These are phyloP conservation scores for Xylariomycetidae sp. DNA, from an alignment of 2,329 filamentous ascomycete genomes.

Conservation along the genomic window DNA sequence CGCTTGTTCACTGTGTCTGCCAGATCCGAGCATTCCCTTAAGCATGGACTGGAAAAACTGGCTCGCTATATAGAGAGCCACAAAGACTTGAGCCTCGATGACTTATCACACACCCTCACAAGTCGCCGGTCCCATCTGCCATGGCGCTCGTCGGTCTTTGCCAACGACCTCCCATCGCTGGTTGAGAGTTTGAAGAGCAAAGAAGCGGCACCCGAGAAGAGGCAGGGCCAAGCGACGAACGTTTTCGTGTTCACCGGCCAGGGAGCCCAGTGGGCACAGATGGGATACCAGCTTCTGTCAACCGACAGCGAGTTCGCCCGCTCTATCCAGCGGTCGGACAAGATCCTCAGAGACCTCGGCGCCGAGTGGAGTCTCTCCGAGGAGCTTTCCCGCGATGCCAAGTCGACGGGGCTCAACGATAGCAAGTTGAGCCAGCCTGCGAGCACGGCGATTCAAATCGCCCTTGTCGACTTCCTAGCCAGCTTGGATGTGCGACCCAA, in stretches of 20 bases:
- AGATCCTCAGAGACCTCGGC: slow-evolving; percentile 4
- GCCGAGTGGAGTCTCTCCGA: slow-evolving; percentile 4
- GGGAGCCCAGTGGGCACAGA: slow-evolving; percentile 4
- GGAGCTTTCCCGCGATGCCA: slow-evolving; percentile 4
- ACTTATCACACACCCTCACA: slow-evolving; percentile 3
- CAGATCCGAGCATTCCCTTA: slow-evolving; percentile 2
- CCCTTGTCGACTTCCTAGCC: slow-evolving; percentile 22
- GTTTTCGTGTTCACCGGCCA: slow-evolving; percentile 8
- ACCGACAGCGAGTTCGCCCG: slow-evolving; percentile 1
- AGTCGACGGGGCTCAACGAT: slow-evolving; percentile 6
- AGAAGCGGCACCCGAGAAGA: background rate
- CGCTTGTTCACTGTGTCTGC: slow-evolving; percentile 2
- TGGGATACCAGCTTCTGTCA: slow-evolving; percentile 2
- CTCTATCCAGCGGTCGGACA: slow-evolving; percentile 2
- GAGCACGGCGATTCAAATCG: slow-evolving; percentile 13
- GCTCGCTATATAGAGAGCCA: background rate
- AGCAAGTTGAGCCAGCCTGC: slow-evolving; percentile 15
- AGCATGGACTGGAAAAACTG: slow-evolving; percentile 1
- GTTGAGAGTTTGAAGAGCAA: too few species aligned
- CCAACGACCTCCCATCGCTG: background rate
- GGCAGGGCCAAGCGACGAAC: background rate
- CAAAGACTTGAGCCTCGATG: slow-evolving; percentile 1
- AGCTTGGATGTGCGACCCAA: slow-evolving; percentile 16
- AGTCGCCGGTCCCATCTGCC: slow-evolving; percentile 2
- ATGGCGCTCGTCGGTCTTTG: slow-evolving; percentile 1